Conservation (phyloP, 2,329 filamentous ascomycete genomes). For the Aspergillus sp. region DNA sequence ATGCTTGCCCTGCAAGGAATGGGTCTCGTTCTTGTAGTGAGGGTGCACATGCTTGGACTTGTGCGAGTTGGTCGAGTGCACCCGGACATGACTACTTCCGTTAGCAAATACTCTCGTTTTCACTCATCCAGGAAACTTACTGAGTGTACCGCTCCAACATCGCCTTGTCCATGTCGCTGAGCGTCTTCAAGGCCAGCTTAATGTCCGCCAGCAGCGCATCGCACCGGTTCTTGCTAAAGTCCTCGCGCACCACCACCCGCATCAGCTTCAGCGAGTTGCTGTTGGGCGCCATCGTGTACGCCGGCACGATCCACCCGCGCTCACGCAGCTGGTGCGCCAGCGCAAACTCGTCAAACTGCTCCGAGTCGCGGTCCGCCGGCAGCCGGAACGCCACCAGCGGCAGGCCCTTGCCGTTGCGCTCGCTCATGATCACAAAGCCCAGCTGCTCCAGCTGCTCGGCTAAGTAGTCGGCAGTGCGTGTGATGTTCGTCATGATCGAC, state of each 20-base stretch:
- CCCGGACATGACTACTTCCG: constrained; percentile 51
- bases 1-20: constrained; percentile 84
- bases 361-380: constrained; percentile 54
- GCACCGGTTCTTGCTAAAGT: constrained; percentile 81
- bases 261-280: constrained; percentile 84
- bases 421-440: constrained; percentile 86
- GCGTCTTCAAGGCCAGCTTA: constrained; percentile 70
- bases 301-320: constrained; percentile 89
- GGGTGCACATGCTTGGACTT: constrained; percentile 55
- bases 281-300: constrained; percentile 95
- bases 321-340: constrained; percentile 83
- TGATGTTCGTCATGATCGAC: constrained; percentile 92
- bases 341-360: constrained; percentile 71
- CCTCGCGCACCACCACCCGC: constrained; percentile 87
- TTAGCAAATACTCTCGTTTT: not conserved
- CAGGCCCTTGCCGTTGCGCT: constrained; percentile 74
- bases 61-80: constrained; percentile 56
- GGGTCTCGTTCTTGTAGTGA: constrained; percentile 70
- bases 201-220: constrained; percentile 78
- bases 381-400: constrained; percentile 90
- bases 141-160: constrained; percentile 69
- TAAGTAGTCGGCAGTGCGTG: constrained; percentile 85
- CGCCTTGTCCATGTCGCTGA: constrained; percentile 73
- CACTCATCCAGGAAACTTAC: constrained; percentile 43
- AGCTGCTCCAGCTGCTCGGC: constrained; percentile 69